Evolutionary conservation across 192 early-diverging fungal species (phyloP).

Genomic region (Gonapodya sp.): DNA sequence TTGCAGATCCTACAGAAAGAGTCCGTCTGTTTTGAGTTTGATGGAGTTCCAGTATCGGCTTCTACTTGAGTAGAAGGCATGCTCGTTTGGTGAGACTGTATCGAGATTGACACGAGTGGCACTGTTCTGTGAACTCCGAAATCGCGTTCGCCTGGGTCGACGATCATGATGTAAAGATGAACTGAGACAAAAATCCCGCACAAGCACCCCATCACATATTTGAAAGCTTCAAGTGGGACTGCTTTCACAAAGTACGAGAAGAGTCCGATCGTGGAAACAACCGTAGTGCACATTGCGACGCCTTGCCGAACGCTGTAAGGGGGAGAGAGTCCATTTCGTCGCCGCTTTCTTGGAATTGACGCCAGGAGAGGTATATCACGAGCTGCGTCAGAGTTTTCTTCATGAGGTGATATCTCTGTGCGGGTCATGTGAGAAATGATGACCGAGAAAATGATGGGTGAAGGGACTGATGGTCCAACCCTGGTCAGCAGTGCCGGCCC

Average conservation of each 20-base stretch:
- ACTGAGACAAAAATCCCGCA: neutral
- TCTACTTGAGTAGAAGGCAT: too few species aligned
- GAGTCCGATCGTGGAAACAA: neutral
- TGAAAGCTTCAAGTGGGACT: neutral
- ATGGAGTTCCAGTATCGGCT: too few species aligned
- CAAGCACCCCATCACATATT: neutral
- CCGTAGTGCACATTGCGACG: neutral
- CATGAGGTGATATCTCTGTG: too few species aligned
- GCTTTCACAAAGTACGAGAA: neutral
- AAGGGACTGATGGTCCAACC: too few species aligned
- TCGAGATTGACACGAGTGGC: neutral
- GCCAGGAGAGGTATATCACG: too few species aligned
- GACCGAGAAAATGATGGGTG: too few species aligned
- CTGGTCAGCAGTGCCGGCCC: too few species aligned
- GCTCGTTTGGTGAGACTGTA: neutral
- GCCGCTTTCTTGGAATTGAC: neutral
- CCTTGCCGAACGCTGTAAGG: neutral
- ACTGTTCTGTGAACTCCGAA: neutral
- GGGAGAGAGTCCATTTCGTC: neutral
- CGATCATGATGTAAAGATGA: neutral
- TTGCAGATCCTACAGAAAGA: too few species aligned
- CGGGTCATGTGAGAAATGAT: too few species aligned
- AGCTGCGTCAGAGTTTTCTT: too few species aligned
- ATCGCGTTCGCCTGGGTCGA: neutral
- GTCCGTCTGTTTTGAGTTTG: too few species aligned